A percentile compares a stretch with the other conserved stretches of the same genome.
phyloP scores from a whole-genome alignment of 2,329 filamentous ascomycete species.

The Didymosphaeria variabile region DNA sequence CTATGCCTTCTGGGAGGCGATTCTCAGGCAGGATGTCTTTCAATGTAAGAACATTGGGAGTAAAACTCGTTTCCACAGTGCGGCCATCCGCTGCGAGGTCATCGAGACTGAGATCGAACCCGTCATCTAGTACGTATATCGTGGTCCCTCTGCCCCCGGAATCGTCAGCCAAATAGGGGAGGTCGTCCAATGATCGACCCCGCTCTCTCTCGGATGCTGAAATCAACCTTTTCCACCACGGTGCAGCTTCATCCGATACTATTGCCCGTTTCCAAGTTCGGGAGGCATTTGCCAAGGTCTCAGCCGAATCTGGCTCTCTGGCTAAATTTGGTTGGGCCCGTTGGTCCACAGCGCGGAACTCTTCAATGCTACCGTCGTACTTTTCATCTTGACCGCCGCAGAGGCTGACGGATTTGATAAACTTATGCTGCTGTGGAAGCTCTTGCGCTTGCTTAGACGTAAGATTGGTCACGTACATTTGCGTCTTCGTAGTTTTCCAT shows the following conservation, averaged over 20 bases:
- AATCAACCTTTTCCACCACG: conserved; percentile 24
- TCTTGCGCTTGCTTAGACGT: conserved; percentile 2
- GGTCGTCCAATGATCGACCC: neutral
- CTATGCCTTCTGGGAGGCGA: neutral
- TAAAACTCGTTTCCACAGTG: conserved; percentile 2
- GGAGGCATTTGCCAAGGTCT: no score
- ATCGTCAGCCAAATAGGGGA: conserved; percentile 16
- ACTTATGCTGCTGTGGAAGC: conserved; percentile 6
- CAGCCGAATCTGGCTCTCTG: no score
- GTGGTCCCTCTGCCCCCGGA: conserved; percentile 17
- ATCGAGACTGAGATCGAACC: conserved; percentile 15
- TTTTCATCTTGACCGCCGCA: neutral
- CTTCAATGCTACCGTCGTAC: neutral
- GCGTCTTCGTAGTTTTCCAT: neutral
- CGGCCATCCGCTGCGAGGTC: conserved; percentile 11
- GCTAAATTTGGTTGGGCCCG: no score
- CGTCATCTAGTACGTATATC: conserved; percentile 21
- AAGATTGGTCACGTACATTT: conserved; percentile 16
- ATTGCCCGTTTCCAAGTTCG: neutral
- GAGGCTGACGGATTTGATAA: conserved; percentile 1
- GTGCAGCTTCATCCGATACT: neutral
- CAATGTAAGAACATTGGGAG: conserved; percentile 2
- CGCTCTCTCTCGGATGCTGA: conserved; percentile 6
- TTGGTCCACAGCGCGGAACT: conserved; percentile 5
- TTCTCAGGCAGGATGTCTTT: neutral